phyloP scores from a whole-genome alignment of 1,284 basidiomycete species.

The Ceratobasidium sp. region DNA sequence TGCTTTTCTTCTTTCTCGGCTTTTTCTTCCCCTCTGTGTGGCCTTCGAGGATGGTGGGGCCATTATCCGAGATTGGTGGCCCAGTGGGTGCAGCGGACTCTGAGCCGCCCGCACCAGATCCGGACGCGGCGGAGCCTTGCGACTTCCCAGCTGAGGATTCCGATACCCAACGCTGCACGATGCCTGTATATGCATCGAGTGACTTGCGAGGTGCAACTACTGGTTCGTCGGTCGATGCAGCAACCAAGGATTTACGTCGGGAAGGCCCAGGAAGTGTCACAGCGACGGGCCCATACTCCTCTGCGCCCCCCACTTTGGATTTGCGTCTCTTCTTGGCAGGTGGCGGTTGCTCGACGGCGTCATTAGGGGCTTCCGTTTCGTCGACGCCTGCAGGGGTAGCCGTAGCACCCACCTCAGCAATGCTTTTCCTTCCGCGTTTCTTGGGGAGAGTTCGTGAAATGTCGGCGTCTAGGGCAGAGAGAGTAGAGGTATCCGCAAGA shows the following conservation, averaged over 20 bases:
- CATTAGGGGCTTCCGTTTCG: background rate
- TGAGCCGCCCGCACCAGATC: background rate
- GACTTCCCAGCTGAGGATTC: background rate
- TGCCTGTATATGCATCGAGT: conserved; percentile 8
- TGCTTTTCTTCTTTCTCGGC: conserved; percentile 6
- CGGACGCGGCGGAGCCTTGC: background rate
- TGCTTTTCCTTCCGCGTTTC: conserved; percentile 26
- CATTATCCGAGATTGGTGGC: background rate
- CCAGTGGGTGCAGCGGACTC: background rate
- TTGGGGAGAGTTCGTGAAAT: conserved; percentile 3
- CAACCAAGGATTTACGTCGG: background rate
- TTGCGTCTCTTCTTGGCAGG: conserved; percentile 38
- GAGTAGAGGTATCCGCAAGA: background rate
- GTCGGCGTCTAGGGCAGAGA: background rate
- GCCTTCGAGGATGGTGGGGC: background rate
- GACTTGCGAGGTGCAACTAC: background rate
- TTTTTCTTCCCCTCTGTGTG: conserved; percentile 15
- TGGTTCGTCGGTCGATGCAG: background rate
- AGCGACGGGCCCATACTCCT: conserved; percentile 1
- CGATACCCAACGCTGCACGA: conserved; percentile 24
- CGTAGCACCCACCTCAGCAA: background rate
- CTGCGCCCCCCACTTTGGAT: background rate
- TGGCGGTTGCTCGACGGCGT: background rate
- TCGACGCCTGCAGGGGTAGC: background rate
- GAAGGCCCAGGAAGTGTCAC: conserved; percentile 22